Evolutionary conservation across 768 basidiomycete species (phyloP), one percentile per base, ranked within the genome.

Genomic region (Trametes cubensis): DNA sequence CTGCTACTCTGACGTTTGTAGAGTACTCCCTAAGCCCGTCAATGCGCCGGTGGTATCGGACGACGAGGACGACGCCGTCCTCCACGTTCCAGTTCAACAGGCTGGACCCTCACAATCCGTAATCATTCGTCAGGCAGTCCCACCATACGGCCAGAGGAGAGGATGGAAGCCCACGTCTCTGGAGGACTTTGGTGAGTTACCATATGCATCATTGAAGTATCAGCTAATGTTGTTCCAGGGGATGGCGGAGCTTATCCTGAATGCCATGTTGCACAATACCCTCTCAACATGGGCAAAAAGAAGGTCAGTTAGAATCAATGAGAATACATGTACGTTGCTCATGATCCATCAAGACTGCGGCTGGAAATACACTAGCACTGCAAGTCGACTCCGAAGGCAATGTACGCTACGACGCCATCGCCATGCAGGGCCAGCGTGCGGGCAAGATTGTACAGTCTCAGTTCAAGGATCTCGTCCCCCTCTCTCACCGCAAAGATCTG

Each of bases 301-400:
- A 95, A 95, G 85, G 94, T 89, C 55, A 65, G 85, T 49, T 11
- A 15, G 25, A 5, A n/a, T 11, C 25, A 28, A 15, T 25, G 28
- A 0, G 11, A 34, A 53, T 13, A 28, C 34, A 38, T 39, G 18
- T 28, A 62, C 26, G 25, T 40, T 39, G n/a, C 64, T 40, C 30
- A 21, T 58, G 47, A 23, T 62, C 5, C 17, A 14, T 17, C 0
- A 26, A 96, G 94, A 88, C 91, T 1, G 88, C 92, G 5, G 87
- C 92, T 23, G 96, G 96, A 6, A 96, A 95, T 70, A 98, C 97
- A 0, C 84, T 99, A 10, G 95, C 97, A 6, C 84, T 99, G 4
- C 95, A 96, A 82, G 96, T 98, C 28, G 96, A 99, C 71, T 85
- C 85, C 61, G 95, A 97, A 74, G 97, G 97, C 48, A 95, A 94